Percentiles rank a stretch among this genome's conserved stretches.
phyloP scores from a whole-genome alignment of 73 alveolate species.

The Strombidium stylifer region DNA sequence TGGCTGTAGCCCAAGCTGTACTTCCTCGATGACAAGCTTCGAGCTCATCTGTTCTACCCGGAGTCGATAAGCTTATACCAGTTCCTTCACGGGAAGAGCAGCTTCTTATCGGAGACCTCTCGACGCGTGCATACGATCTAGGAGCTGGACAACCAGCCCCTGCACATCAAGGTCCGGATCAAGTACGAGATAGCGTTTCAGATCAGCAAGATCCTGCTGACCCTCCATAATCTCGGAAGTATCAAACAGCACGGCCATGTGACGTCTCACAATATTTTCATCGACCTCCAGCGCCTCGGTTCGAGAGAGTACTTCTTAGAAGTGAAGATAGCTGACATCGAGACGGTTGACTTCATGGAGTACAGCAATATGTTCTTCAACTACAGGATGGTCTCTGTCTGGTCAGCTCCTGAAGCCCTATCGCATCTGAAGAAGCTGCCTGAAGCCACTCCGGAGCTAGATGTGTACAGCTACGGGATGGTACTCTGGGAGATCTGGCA shows the following conservation, averaged over 20 bases:
- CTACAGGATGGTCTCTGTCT: conserved; percentile 54
- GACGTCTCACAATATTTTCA: conserved; percentile 30
- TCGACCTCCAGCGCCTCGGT: not conserved
- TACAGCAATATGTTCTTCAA: conserved; percentile 61
- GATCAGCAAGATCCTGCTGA: conserved; percentile 6
- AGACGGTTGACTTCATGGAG: conserved; percentile 51
- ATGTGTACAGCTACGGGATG: conserved; percentile 74
- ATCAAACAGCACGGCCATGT: conserved; percentile 32
- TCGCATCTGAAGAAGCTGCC: conserved; percentile 17
- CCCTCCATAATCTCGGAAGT: conserved; percentile 6
- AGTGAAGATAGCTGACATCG: conserved; percentile 60
- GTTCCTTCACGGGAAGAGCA: conserved; percentile 3
- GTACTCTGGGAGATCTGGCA: conserved; percentile 75
- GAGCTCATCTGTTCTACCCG: conserved; percentile 25
- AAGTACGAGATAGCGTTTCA: conserved; percentile 14
- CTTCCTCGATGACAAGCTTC: not conserved
- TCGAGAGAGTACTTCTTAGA: not conserved
- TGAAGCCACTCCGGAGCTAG: conserved; percentile 60
- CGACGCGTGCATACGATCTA: not conserved
- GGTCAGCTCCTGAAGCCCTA: conserved; percentile 75
- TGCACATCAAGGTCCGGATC: not conserved
- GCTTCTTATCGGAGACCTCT: conserved; percentile 9
- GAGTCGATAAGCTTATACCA: conserved; percentile 60
- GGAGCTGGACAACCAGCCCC: not conserved
- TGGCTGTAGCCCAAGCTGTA: conserved; percentile 4